Evolutionary conservation across 164 flowering plant genomes (phyloP).

Genomic region (Amborella trichopoda): DNA sequence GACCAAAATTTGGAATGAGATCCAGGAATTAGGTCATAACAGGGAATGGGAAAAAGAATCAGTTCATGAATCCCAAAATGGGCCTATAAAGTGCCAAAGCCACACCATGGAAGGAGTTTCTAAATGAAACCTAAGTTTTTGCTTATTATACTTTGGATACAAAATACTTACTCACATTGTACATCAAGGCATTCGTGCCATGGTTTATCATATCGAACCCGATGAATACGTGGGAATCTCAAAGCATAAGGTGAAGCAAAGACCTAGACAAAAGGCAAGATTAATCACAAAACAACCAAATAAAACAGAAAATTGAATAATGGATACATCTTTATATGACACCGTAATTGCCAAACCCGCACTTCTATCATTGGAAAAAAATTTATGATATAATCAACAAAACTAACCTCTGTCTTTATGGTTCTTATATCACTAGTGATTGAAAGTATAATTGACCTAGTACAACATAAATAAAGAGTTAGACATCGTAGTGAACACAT

Average conservation of each 20-base stretch:
- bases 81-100: too few species aligned
- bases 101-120: too few species aligned
- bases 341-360: neutral
- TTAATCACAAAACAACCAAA: neutral
- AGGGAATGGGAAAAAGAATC: too few species aligned
- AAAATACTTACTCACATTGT: conserved; percentile 66
- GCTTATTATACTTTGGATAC: neutral
- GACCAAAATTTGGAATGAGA: too few species aligned
- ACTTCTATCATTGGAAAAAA: neutral
- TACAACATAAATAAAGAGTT: conserved; percentile 5
- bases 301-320: neutral
- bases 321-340: too few species aligned
- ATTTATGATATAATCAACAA: neutral
- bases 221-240: conserved; percentile 93
- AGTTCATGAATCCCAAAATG: too few species aligned
- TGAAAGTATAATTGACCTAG: conserved; percentile 85
- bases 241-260: conserved; percentile 95
- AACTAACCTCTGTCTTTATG: conserved; percentile 67
- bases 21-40: too few species aligned
- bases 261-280: conserved; percentile 31
- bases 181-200: conserved; percentile 99
- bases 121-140: too few species aligned
- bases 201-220: conserved; percentile 91
- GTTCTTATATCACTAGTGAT: conserved; percentile 94
- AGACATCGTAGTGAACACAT: neutral